phyloP scores from a whole-genome alignment of 352 stramenopile genomes.

The Globisporangium orthogonon region DNA sequence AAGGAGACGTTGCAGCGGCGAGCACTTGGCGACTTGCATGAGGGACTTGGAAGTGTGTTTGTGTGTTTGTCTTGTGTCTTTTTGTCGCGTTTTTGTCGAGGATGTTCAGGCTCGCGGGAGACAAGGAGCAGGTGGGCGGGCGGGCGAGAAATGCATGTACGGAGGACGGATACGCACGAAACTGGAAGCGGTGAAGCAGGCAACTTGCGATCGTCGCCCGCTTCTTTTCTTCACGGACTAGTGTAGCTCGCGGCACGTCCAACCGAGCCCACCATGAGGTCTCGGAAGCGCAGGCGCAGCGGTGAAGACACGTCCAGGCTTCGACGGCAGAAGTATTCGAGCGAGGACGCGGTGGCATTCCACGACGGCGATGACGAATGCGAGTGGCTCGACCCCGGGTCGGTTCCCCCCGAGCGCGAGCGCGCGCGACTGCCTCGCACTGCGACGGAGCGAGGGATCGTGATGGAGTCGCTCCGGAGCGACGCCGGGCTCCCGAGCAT shows the following conservation, averaged over 20 bases:
- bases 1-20: not conserved
- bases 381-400: slow-evolving; percentile 15
- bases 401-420: not conserved
- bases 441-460: slow-evolving; percentile 28
- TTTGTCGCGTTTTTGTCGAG: not conserved
- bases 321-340: slow-evolving; percentile 59
- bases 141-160: not conserved
- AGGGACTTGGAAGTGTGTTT: not conserved
- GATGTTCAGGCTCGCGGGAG: not conserved
- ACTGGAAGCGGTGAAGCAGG: not conserved
- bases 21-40: no score
- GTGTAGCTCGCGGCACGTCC: slow-evolving; percentile 45
- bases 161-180: not conserved
- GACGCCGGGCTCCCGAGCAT: slow-evolving; percentile 8
- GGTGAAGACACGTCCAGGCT: slow-evolving; percentile 67
- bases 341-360: slow-evolving; percentile 21
- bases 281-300: slow-evolving; percentile 43
- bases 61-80: not conserved
- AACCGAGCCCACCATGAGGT: slow-evolving; percentile 54
- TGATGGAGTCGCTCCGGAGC: slow-evolving; percentile 37
- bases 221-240: slow-evolving; percentile 10
- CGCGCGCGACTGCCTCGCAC: slow-evolving; percentile 1
- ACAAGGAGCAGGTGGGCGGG: not conserved
- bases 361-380: slow-evolving; percentile 45
- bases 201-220: no score